A percentile compares a stretch with the other conserved stretches of the same genome.
phyloP scores from a whole-genome alignment of 1,284 basidiomycete genomes.

The Boletus mariae region DNA sequence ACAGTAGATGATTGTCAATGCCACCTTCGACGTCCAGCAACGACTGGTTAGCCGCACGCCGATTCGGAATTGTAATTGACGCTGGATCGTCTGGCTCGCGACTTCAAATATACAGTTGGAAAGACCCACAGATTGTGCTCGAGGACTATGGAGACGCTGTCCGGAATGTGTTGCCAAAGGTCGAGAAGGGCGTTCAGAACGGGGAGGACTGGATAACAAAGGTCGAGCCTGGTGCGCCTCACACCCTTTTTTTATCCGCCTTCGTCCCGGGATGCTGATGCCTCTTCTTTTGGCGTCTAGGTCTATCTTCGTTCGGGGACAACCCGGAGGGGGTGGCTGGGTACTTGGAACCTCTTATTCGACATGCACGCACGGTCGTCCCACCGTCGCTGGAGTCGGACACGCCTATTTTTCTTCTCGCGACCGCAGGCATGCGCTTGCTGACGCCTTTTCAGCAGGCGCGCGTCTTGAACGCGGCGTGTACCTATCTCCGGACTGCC shows the following conservation, averaged over 20 bases:
- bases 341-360: conserved; percentile 82
- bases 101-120: conserved; percentile 97
- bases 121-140: conserved; percentile 63
- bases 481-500: conserved; percentile 69
- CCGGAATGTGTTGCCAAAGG: conserved; percentile 63
- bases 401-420: conserved; percentile 92
- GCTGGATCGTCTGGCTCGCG: conserved; percentile 97
- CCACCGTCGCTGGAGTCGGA: conserved; percentile 79
- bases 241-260: no score
- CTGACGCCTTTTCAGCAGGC: conserved; percentile 69
- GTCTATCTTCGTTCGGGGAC: conserved; percentile 81
- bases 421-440: conserved; percentile 97
- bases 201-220: conserved; percentile 88
- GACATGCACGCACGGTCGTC: conserved; percentile 80
- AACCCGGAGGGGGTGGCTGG: conserved; percentile 65
- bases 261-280: neutral
- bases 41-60: conserved; percentile 72
- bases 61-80: conserved; percentile 96
- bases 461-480: conserved; percentile 72
- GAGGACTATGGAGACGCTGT: conserved; percentile 45
- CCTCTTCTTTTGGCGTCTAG: conserved; percentile 39
- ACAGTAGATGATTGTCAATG: conserved; percentile 45
- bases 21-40: conserved; percentile 67
- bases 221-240: conserved; percentile 83
- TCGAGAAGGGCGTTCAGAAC: conserved; percentile 86